phyloP scores from a whole-genome alignment of 768 basidiomycete genomes.

The Panaeolus papilionaceus region DNA sequence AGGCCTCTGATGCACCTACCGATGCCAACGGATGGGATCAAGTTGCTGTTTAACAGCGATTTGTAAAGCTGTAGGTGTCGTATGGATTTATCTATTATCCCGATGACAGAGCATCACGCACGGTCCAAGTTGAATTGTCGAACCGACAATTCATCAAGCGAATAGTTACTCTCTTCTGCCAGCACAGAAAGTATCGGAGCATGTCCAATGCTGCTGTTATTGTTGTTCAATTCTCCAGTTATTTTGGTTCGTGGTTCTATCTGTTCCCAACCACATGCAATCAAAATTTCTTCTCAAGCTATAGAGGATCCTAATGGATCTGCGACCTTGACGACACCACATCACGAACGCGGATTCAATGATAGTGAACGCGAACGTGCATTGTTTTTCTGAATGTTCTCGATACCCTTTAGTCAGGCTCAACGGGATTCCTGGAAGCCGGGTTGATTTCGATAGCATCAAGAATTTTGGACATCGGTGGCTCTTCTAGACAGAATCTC shows the following conservation, averaged over 20 bases:
- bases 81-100: background rate
- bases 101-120: background rate
- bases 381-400: background rate
- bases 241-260: background rate
- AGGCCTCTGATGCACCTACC: background rate
- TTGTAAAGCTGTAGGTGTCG: background rate
- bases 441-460: constrained; percentile 5
- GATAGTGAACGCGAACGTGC: constrained; percentile 5
- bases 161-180: background rate
- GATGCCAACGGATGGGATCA: background rate
- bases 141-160: constrained; percentile 1
- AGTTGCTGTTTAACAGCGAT: background rate
- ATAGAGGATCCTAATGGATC: background rate
- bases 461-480: background rate
- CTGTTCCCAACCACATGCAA: constrained; percentile 1
- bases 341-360: background rate
- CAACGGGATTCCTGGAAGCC: constrained; percentile 3
- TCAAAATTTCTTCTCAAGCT: background rate
- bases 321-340: background rate
- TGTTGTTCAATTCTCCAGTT: background rate
- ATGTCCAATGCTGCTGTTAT: background rate
- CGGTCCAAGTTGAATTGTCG: background rate
- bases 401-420: background rate
- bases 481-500: background rate
- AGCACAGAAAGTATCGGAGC: background rate